phyloP scores from a whole-genome alignment of 805 yeast genomes.

The Groenewaldozyma salmanticensis region DNA sequence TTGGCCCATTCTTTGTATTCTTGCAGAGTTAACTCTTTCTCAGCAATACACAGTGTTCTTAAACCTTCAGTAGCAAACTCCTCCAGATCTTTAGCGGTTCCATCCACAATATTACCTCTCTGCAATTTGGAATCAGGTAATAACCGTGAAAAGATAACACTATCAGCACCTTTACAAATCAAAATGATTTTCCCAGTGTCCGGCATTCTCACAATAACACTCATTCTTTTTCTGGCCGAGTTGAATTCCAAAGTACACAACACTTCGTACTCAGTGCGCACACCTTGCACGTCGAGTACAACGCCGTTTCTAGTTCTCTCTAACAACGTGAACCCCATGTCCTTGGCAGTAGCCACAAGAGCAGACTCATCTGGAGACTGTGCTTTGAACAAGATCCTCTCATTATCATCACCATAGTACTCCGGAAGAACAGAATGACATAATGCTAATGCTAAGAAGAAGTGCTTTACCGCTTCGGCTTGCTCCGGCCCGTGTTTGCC shows the following conservation, averaged over 20 bases:
- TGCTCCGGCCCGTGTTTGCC: conserved; percentile 34
- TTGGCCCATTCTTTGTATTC: conserved; percentile 41
- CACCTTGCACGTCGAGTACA: conserved; percentile 37
- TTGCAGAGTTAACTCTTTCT: conserved; percentile 36
- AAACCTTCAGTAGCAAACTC: conserved; percentile 69
- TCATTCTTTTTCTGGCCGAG: conserved; percentile 71
- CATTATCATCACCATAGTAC: conserved; percentile 25
- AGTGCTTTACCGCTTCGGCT: conserved; percentile 41
- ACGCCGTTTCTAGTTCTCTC: conserved; percentile 44
- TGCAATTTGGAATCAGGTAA: conserved; percentile 26
- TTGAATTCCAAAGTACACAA: conserved; percentile 54
- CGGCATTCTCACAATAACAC: conserved; percentile 49
- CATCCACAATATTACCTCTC: conserved; percentile 31
- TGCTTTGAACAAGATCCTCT: conserved; percentile 49
- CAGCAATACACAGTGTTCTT: conserved; percentile 65
- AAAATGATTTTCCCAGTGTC: conserved; percentile 34
- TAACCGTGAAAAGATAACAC: conserved; percentile 47
- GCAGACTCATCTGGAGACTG: conserved; percentile 84
- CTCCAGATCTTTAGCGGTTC: conserved; percentile 56
- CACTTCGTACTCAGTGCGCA: conserved; percentile 36
- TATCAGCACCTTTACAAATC: conserved; percentile 68
- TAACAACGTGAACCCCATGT: conserved; percentile 54
- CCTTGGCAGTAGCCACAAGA: conserved; percentile 65
- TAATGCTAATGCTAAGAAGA: conserved; percentile 56
- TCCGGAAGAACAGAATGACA: conserved; percentile 73